Evolutionary conservation across 257 asterid genomes (phyloP).

Genomic region (Cruciata laevipes): DNA sequence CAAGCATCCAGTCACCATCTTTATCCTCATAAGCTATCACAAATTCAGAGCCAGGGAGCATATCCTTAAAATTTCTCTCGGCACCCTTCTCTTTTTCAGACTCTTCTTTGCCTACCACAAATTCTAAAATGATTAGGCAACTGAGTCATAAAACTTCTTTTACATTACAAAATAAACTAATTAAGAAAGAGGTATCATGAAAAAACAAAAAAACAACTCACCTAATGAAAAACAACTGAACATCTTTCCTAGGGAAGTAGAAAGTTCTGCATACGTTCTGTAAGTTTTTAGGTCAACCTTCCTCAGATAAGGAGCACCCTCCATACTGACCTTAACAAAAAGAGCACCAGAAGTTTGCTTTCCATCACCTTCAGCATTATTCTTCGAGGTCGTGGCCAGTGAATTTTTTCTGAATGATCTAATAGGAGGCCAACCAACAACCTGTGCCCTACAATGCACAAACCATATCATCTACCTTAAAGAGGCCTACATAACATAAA

Average conservation of each 20-base stretch:
- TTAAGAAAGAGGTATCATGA: not conserved
- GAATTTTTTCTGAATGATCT: conserved; percentile 74
- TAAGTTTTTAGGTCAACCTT: conserved; percentile 79
- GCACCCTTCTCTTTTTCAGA: conserved; percentile 34
- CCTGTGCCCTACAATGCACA: conserved; percentile 52
- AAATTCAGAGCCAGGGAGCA: conserved; percentile 59
- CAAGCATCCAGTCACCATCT: conserved; percentile 37
- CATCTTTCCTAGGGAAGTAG: conserved; percentile 85
- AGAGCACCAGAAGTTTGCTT: conserved; percentile 66
- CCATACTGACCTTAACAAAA: conserved; percentile 90
- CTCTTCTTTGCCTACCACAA: conserved; percentile 9
- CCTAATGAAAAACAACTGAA: conserved; percentile 68
- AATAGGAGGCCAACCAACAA: conserved; percentile 94
- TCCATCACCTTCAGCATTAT: conserved; percentile 65
- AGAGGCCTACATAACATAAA: not conserved
- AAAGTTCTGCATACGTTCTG: conserved; percentile 60
- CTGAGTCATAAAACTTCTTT: not conserved
- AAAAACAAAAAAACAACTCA: conserved; percentile 13
- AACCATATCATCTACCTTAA: not conserved
- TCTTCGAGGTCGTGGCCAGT: conserved; percentile 58
- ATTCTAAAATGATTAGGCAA: conserved; percentile 8
- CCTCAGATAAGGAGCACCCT: conserved; percentile 88
- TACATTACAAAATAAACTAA: not conserved
- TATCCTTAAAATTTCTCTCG: conserved; percentile 59
- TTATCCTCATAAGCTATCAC: conserved; percentile 40